A percentile compares a stretch with the other conserved stretches of the same genome.
These are phyloP conservation scores for Lactarius pseudohatsudake DNA, from an alignment of 768 basidiomycete genomes.

Conservation along the genomic window DNA sequence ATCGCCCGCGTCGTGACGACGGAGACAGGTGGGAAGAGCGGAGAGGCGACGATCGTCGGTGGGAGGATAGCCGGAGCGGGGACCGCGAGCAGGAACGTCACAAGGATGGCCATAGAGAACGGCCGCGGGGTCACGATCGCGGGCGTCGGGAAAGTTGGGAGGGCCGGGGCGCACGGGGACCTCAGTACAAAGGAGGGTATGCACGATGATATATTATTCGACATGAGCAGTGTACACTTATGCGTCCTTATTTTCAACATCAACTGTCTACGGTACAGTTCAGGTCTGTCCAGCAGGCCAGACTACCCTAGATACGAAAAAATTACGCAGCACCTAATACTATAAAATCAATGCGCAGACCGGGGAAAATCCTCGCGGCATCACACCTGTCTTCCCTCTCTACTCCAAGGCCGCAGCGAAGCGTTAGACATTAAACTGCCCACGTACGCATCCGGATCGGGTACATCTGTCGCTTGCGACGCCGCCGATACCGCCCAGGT, in stretches of 20 bases:
- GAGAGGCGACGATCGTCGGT: slow-evolving; percentile 12
- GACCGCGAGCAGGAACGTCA: slow-evolving; percentile 25
- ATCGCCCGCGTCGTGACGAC: slow-evolving; percentile 10
- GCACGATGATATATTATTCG: slow-evolving; percentile 29
- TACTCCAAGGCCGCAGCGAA: slow-evolving; percentile 1
- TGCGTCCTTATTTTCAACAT: neutral
- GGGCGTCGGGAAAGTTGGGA: slow-evolving; percentile 21
- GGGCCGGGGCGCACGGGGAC: slow-evolving; percentile 31
- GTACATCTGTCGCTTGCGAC: slow-evolving; percentile 31
- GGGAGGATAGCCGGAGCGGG: slow-evolving; percentile 22
- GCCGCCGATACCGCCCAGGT: slow-evolving; percentile 38
- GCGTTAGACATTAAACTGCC: slow-evolving; percentile 20
- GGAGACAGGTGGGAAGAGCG: slow-evolving; percentile 19
- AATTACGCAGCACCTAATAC: neutral
- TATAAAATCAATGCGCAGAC: neutral
- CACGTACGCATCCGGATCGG: slow-evolving; percentile 22
- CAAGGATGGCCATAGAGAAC: neutral
- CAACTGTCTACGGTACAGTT: neutral
- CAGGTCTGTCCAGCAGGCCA: slow-evolving; percentile 1
- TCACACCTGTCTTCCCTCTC: slow-evolving; percentile 8
- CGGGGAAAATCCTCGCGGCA: neutral
- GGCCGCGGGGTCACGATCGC: neutral
- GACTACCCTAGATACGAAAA: neutral
- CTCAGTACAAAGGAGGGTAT: slow-evolving; percentile 38
- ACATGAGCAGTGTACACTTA: neutral